phyloP scores from a whole-genome alignment of 2,329 filamentous ascomycete species.

The Botrytis fabae region DNA sequence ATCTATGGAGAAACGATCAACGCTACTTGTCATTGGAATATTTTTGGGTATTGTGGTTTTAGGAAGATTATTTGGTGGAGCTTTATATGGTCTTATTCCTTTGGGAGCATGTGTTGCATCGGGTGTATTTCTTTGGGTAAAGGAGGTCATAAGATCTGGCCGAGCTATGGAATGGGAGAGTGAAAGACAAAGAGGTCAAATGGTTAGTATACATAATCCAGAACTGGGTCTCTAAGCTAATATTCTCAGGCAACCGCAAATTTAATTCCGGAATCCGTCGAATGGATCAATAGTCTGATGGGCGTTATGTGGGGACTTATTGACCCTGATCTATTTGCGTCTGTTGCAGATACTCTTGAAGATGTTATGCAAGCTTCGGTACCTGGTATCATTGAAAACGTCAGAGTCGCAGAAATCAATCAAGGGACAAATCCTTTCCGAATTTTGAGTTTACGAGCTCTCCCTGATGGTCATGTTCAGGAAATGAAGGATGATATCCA shows the following conservation, averaged over 20 bases:
- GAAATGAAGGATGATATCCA: conserved; percentile 81
- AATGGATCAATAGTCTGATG: conserved; percentile 93
- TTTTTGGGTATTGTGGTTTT: conserved; percentile 73
- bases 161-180: conserved; percentile 84
- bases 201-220: conserved; percentile 46
- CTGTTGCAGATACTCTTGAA: conserved; percentile 84
- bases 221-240: neutral
- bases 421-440: conserved; percentile 90
- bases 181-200: conserved; percentile 81
- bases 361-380: conserved; percentile 97
- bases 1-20: conserved; percentile 72
- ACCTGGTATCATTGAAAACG: conserved; percentile 87
- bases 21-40: conserved; percentile 67
- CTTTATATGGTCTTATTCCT: conserved; percentile 73
- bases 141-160: conserved; percentile 80
- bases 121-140: conserved; percentile 85
- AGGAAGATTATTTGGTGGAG: conserved; percentile 77
- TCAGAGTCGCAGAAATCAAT: conserved; percentile 91
- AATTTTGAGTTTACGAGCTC: conserved; percentile 80
- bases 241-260: conserved; percentile 68
- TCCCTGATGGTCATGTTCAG: conserved; percentile 78
- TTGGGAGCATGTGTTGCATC: conserved; percentile 70
- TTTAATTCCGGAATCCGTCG: conserved; percentile 86
- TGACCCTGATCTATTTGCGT: conserved; percentile 93
- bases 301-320: conserved; percentile 85